Evolutionary conservation across 2,329 filamentous ascomycete genomes (phyloP).

Genomic region (Annulohypoxylon truncatum): DNA sequence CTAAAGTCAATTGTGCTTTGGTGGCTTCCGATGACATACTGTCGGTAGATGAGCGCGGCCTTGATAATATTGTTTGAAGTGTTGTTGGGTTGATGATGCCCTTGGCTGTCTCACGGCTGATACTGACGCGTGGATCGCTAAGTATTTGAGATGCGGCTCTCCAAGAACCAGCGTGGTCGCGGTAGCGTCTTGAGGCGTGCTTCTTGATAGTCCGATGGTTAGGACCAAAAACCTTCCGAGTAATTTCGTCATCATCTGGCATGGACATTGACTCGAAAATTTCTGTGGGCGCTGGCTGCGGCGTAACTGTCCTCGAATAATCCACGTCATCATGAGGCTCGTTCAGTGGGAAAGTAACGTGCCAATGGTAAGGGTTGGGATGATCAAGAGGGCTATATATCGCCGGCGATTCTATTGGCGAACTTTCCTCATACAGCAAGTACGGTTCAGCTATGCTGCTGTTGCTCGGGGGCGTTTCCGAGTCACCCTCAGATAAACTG

Average conservation of each 20-base stretch:
- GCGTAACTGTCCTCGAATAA: constrained; percentile 49
- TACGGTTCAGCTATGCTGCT: constrained; percentile 48
- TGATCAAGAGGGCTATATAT: constrained; percentile 44
- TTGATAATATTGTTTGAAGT: constrained; percentile 23
- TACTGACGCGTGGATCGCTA: constrained; percentile 56
- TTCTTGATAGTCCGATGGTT: constrained; percentile 57
- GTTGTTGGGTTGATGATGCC: constrained; percentile 50
- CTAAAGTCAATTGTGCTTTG: constrained; percentile 58
- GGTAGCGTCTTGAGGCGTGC: constrained; percentile 55
- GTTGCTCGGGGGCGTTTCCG: constrained; percentile 55
- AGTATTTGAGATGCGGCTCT: constrained; percentile 53
- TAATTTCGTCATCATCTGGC: constrained; percentile 48
- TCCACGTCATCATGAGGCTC: constrained; percentile 43
- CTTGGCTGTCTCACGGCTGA: constrained; percentile 55
- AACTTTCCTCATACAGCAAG: constrained; percentile 45
- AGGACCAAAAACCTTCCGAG: constrained; percentile 44
- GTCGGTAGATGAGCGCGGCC: constrained; percentile 45
- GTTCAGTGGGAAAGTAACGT: constrained; percentile 51
- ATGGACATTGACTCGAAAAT: constrained; percentile 50
- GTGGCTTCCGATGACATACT: constrained; percentile 51
- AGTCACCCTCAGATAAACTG: constrained; percentile 60
- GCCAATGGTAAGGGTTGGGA: constrained; percentile 54
- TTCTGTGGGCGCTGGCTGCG: constrained; percentile 44
- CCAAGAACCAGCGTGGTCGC: constrained; percentile 59
- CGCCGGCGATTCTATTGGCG: constrained; percentile 49